A percentile compares a stretch with the other conserved stretches of the same genome.
These are phyloP conservation scores for Suillus occidentalis DNA, from an alignment of 768 basidiomycete species.

Conservation along the genomic window DNA sequence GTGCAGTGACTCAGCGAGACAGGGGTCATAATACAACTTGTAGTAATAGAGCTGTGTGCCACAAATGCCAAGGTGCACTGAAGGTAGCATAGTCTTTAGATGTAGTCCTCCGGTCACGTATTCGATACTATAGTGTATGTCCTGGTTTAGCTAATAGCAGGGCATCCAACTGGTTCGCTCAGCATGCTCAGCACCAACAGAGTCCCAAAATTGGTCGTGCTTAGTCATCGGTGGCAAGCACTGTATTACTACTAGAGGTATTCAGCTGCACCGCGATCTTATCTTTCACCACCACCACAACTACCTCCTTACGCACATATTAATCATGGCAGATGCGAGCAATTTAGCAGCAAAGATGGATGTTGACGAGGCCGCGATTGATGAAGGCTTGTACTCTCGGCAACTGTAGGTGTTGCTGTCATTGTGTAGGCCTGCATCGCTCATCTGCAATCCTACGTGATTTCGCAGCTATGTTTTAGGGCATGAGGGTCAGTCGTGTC, in stretches of 20 bases:
- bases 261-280: slow-evolving; percentile 7
- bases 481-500: slow-evolving; percentile 73
- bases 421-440: slow-evolving; percentile 17
- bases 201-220: background rate
- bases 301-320: slow-evolving; percentile 4
- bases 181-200: background rate
- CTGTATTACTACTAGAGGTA: background rate
- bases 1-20: too few species aligned
- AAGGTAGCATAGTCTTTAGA: background rate
- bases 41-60: background rate
- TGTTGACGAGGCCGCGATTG: slow-evolving; percentile 83
- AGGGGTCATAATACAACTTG: background rate
- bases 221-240: background rate
- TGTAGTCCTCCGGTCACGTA: background rate
- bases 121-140: background rate
- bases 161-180: background rate
- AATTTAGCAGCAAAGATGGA: slow-evolving; percentile 64
- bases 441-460: slow-evolving; percentile 17
- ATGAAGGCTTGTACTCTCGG: slow-evolving; percentile 91
- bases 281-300: slow-evolving; percentile 10
- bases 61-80: background rate
- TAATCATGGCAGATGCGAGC: slow-evolving; percentile 37
- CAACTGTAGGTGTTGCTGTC: slow-evolving; percentile 66
- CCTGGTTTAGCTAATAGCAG: background rate
- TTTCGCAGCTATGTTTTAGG: slow-evolving; percentile 84